These are phyloP conservation scores for Glomus cerebriforme DNA, from an alignment of 192 early-diverging fungal species.

Conservation along the genomic window DNA sequence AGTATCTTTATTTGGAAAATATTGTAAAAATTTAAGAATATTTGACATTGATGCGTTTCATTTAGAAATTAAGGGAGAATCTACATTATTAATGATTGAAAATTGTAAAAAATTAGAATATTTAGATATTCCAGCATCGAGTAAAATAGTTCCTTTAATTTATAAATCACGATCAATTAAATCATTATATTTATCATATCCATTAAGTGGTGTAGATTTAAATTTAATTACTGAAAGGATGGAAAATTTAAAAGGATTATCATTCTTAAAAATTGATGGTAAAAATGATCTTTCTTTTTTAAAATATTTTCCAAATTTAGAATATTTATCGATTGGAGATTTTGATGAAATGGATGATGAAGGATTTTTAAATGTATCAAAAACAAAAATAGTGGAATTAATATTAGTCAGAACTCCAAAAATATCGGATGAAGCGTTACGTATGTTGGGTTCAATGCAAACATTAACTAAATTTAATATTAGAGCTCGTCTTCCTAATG, in stretches of 20 bases:
- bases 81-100: not conserved
- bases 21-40: conserved; percentile 23
- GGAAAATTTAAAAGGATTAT: conserved; percentile 13
- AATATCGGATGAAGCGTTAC: conserved; percentile 19
- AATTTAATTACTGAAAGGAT: not conserved
- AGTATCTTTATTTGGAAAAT: conserved; percentile 18
- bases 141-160: not conserved
- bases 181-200: conserved; percentile 1
- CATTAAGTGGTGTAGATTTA: not conserved
- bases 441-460: not conserved
- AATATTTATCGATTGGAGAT: conserved; percentile 14
- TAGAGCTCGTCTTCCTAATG: conserved; percentile 4
- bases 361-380: not conserved
- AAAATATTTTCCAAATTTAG: conserved; percentile 4
- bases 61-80: not conserved
- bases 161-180: conserved; percentile 6
- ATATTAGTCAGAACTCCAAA: not conserved
- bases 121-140: conserved; percentile 1
- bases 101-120: conserved; percentile 9
- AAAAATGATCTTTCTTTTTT: conserved; percentile 25
- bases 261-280: conserved; percentile 21
- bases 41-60: conserved; percentile 13
- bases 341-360: conserved; percentile 10
- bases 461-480: conserved; percentile 12
- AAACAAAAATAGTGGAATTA: not conserved